Evolutionary conservation across 208 protist genomes (phyloP).

Genomic region (Porcisia hertigi): DNA sequence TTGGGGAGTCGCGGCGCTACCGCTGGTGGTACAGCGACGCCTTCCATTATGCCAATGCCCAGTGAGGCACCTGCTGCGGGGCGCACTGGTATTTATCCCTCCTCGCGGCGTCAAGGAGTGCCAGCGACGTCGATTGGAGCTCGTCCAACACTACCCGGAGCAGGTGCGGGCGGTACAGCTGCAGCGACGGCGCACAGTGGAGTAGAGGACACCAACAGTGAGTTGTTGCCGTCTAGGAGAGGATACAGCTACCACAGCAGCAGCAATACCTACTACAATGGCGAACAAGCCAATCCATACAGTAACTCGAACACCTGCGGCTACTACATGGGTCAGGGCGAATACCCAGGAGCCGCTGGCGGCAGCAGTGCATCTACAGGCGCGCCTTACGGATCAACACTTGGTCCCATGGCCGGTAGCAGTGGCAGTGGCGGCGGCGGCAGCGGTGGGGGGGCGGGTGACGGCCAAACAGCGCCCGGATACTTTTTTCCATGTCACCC

Average conservation of each 20-base stretch:
- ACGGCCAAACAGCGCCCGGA: neutral
- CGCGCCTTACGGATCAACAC: neutral
- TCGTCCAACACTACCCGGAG: neutral
- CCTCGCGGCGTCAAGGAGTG: conserved; percentile 10
- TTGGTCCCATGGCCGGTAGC: neutral
- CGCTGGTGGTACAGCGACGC: neutral
- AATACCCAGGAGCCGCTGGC: conserved; percentile 7
- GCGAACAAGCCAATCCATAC: neutral
- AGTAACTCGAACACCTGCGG: conserved; percentile 7
- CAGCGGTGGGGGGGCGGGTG: neutral
- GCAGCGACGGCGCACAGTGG: neutral
- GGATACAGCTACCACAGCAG: neutral
- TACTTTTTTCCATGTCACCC: neutral
- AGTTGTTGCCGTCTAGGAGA: neutral
- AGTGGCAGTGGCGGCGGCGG: neutral
- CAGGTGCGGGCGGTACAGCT: neutral
- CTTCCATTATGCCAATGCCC: neutral
- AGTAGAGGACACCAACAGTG: conserved; percentile 1
- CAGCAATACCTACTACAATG: neutral
- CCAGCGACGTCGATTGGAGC: neutral
- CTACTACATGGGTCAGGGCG: conserved; percentile 1
- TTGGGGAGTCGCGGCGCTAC: neutral
- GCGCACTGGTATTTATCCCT: conserved; percentile 19
- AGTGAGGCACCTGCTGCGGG: neutral
- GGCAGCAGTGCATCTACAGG: neutral